A percentile compares a stretch with the other conserved stretches of the same genome.
Conservation (phyloP, 202 grass and related monocot species). For the Zoysia matrella region DNA sequence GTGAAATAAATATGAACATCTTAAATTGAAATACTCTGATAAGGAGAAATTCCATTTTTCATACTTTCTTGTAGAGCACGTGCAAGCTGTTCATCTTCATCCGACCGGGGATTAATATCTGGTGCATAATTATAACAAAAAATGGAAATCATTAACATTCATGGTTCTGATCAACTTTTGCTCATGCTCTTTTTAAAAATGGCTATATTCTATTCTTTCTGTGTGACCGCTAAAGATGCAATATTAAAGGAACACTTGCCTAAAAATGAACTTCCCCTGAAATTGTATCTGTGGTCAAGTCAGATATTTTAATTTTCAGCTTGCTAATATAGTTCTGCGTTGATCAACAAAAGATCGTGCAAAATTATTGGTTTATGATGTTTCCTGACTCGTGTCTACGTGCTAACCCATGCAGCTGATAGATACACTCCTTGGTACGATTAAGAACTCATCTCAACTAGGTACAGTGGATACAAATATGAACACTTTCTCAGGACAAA, state of each 20-base stretch:
- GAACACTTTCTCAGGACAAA: neutral
- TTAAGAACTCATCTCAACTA: neutral
- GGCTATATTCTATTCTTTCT: conserved; percentile 7
- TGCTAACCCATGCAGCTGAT: neutral
- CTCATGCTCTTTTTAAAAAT: conserved; percentile 25
- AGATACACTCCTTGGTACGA: neutral
- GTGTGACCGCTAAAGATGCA: neutral
- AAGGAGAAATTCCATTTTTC: conserved; percentile 55
- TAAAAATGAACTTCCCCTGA: conserved; percentile 5
- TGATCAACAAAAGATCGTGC: neutral
- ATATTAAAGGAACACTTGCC: neutral
- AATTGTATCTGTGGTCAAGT: neutral
- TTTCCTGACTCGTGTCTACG: neutral
- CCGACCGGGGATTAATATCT: conserved; percentile 39
- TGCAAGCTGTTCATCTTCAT: conserved; percentile 88
- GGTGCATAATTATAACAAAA: conserved; percentile 23
- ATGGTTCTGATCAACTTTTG: conserved; percentile 31
- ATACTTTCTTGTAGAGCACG: conserved; percentile 90
- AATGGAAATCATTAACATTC: conserved; percentile 22
- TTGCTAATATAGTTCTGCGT: neutral
- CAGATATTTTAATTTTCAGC: neutral
- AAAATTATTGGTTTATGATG: neutral
- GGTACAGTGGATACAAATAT: neutral
- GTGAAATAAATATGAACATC: conserved; percentile 27
- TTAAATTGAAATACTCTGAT: conserved; percentile 24